These are phyloP conservation scores for Dryas alaskensis DNA, from an alignment of 306 rosid genomes.

Conservation along the genomic window DNA sequence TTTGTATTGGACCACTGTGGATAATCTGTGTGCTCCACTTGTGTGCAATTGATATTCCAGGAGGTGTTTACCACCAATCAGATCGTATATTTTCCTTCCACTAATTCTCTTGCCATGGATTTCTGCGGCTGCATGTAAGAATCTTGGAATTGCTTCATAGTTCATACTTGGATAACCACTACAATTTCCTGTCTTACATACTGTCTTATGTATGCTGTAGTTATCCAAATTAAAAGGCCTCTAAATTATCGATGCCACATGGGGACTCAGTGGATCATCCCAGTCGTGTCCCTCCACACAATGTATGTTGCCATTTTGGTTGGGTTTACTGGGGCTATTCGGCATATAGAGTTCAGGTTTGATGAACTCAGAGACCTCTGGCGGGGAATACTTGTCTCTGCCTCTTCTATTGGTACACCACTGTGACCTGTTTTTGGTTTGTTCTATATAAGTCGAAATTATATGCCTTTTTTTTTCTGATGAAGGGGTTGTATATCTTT, in stretches of 20 bases:
- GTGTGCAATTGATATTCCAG: slow-evolving; percentile 45
- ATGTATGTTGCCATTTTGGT: slow-evolving; percentile 63
- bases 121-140: slow-evolving; percentile 73
- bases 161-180: neutral
- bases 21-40: slow-evolving; percentile 12
- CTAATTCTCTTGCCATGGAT: slow-evolving; percentile 83
- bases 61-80: slow-evolving; percentile 85
- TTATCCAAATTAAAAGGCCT: slow-evolving; percentile 63
- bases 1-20: neutral
- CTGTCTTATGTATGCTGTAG: slow-evolving; percentile 42
- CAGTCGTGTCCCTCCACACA: slow-evolving; percentile 59
- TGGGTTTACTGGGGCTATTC: slow-evolving; percentile 71
- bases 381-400: slow-evolving; percentile 82
- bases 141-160: slow-evolving; percentile 13
- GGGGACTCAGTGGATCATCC: slow-evolving; percentile 68
- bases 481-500: neutral
- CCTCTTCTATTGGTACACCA: slow-evolving; percentile 63
- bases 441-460: neutral
- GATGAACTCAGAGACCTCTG: slow-evolving; percentile 92
- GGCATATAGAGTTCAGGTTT: slow-evolving; percentile 89
- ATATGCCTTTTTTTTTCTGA: too few relatives aligned
- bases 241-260: slow-evolving; percentile 75
- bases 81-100: slow-evolving; percentile 75
- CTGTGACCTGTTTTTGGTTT: slow-evolving; percentile 18
- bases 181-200: slow-evolving; percentile 23